Evolutionary conservation across 495 filamentous ascomycete genomes (phyloP), one percentile per base, ranked within the genome.

Genomic region (Penicillium chermesinum): DNA sequence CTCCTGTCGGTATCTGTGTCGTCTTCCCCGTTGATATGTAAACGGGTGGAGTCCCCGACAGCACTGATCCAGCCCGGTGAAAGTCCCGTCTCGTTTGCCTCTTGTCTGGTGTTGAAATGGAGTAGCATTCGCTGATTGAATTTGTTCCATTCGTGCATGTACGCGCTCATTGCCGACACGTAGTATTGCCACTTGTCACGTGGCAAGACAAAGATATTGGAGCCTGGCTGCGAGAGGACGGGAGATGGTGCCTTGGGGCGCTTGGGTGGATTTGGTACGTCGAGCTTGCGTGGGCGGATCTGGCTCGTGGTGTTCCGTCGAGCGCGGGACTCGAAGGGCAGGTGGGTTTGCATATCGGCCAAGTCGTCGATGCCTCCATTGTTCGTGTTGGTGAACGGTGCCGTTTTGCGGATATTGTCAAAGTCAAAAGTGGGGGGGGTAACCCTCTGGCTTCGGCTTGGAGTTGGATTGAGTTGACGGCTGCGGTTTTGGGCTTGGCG

Each of bases 271-370:
- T 72, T 63, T 0, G 89, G 89, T 7, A 87, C 74, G 1, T 67
- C 52, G 3, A 88, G 67, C 4, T 66, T 63, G 8, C 69, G 63
- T 3, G 67, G 59, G 0, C 53, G 69, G 14, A 60, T 58, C 25
- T 54, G 54, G 4, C 56, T 54, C 9, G 61, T 56, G 18, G 45
- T 59, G 12, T 55, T 60, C 22, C 53, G 41, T 42, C 65, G 67
- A 16, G 88, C 60, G 21, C 73, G 69, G 35, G 86, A 90, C 48
- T 82, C 66, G 62, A 91, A 93, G 0, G 89, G 89, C 1, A 95
- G 78, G 1, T 72, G 82, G 6, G 76, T 69, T 18, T 72, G 73
- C 30, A 96, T 65, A 52, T 88, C 87, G 16, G 75, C 72, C 25
- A 94, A 73, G 30, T 82, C 80, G 15, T 73, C 65, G 4, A 91